These are phyloP conservation scores for Aspergillus sp. DNA, from an alignment of 2,329 filamentous ascomycete genomes.

Conservation along the genomic window DNA sequence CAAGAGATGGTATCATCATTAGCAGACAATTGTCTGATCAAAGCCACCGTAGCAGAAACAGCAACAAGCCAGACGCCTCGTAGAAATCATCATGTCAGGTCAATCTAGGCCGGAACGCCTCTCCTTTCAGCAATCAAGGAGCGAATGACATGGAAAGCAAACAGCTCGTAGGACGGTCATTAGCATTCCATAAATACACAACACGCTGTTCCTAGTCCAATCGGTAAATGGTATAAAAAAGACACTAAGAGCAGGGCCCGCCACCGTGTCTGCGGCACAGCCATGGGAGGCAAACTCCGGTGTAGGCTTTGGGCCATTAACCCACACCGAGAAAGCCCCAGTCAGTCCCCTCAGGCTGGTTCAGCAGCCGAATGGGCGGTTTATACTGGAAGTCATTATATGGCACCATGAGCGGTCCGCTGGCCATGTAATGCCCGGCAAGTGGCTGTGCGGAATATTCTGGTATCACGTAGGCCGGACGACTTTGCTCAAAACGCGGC, in stretches of 20 bases:
- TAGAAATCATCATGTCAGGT: no score
- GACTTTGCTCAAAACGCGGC: constrained; percentile 23
- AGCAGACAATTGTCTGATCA: background rate
- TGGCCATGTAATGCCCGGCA: constrained; percentile 18
- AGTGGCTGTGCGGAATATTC: constrained; percentile 23
- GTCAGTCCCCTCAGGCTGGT: constrained; percentile 32
- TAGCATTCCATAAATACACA: background rate
- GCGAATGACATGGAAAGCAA: no score
- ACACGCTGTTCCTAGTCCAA: background rate
- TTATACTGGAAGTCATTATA: constrained; percentile 28
- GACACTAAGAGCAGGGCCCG: background rate
- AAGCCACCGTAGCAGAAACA: no score
- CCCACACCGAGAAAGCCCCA: constrained; percentile 32
- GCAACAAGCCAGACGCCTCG: no score
- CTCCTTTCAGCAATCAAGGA: no score
- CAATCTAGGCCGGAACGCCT: no score
- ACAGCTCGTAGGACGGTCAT: no score
- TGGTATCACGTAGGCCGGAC: constrained; percentile 21
- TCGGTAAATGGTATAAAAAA: background rate
- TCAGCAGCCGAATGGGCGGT: constrained; percentile 22
- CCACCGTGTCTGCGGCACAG: background rate
- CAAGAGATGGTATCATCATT: background rate
- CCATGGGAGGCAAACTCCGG: background rate
- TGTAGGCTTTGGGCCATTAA: constrained; percentile 9
- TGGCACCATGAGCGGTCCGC: constrained; percentile 23